Percentiles rank a stretch among this genome's conserved stretches.
Evolutionary conservation across 73 alveolate genomes (phyloP).

Genomic region (Durusdinium trenchii): DNA sequence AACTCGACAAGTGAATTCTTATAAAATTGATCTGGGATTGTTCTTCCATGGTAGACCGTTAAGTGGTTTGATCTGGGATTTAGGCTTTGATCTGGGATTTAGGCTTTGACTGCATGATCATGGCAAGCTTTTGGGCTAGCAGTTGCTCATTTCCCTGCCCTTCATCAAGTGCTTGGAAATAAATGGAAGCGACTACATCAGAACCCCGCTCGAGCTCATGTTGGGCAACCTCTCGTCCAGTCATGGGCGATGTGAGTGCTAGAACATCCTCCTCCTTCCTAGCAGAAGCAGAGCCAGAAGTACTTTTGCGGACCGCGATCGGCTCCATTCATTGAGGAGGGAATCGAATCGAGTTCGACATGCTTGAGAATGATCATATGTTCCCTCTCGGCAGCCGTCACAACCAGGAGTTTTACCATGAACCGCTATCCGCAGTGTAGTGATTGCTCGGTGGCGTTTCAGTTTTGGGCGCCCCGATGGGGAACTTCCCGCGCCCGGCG

Average conservation of each 20-base stretch:
- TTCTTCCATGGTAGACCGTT: no score
- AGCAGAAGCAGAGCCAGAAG: no score
- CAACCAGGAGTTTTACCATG: slow-evolving; percentile 16
- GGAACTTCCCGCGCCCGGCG: not conserved
- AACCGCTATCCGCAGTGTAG: not conserved
- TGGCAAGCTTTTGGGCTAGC: not conserved
- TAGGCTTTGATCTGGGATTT: not conserved
- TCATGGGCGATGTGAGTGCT: not conserved
- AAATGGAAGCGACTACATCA: not conserved
- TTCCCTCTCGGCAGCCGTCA: not conserved
- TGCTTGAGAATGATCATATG: not conserved
- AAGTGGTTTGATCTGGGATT: no score
- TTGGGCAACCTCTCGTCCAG: not conserved
- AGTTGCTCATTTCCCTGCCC: not conserved
- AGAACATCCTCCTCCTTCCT: not conserved
- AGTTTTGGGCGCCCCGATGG: not conserved
- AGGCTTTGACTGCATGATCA: not conserved
- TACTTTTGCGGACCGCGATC: no score
- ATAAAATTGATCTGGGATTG: no score
- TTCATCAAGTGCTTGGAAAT: not conserved
- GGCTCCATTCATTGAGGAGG: not conserved
- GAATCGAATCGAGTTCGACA: not conserved
- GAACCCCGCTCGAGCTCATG: not conserved
- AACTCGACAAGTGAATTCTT: no score
- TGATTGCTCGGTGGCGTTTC: not conserved